Conservation (phyloP, 148 eudicot genomes). For the Nepenthes gracilis region DNA sequence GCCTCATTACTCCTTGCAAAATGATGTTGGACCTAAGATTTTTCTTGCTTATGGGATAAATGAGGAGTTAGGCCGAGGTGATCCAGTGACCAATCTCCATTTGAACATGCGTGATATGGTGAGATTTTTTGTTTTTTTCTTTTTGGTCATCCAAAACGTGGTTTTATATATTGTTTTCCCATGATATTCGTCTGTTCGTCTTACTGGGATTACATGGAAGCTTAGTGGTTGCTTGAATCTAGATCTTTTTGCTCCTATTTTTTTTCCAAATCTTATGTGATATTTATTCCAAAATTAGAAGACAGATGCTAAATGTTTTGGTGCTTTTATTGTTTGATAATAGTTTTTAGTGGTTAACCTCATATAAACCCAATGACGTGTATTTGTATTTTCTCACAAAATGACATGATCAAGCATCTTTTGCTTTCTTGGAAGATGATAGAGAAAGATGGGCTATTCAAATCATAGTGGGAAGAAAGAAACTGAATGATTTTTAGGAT, state of each 20-base stretch:
- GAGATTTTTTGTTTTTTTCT: conserved; percentile 16
- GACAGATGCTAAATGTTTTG: no score
- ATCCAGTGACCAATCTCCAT: conserved; percentile 72
- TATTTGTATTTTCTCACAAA: no score
- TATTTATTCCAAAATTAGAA: no score
- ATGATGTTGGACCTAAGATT: conserved; percentile 90
- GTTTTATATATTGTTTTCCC: background rate
- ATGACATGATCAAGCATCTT: no score
- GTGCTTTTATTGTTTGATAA: no score
- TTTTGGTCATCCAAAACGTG: background rate
- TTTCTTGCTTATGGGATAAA: conserved; percentile 60
- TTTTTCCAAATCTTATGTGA: background rate
- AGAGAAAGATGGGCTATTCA: no score
- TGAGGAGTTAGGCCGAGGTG: conserved; percentile 64
- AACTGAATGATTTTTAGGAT: no score
- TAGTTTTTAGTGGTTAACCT: no score
- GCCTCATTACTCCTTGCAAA: conserved; percentile 91
- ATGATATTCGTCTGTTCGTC: background rate
- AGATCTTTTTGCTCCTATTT: background rate
- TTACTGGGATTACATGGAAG: background rate
- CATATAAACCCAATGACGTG: no score
- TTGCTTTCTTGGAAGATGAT: no score
- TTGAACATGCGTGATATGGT: conserved; percentile 91
- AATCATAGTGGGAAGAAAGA: no score
- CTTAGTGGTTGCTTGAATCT: background rate